phyloP scores from a whole-genome alignment of 2,329 filamentous ascomycete genomes.

The Chlorencoelia australis region DNA sequence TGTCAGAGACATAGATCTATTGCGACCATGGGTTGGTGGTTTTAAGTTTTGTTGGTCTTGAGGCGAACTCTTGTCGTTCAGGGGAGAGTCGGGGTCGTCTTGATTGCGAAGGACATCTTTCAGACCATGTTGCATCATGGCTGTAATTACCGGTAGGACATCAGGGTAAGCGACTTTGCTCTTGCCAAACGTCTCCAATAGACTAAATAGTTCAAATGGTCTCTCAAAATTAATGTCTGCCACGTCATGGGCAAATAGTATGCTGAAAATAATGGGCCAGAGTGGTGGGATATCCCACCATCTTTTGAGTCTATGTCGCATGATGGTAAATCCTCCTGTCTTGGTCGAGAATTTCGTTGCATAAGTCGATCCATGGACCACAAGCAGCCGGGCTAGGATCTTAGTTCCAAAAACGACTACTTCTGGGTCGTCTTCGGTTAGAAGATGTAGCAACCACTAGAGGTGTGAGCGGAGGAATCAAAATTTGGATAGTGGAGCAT shows the following conservation, averaged over 20 bases:
- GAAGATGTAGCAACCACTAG: constrained; percentile 82
- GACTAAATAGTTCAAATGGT: constrained; percentile 62
- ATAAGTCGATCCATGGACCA: constrained; percentile 73
- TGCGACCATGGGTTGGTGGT: constrained; percentile 13
- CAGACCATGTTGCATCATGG: constrained; percentile 80
- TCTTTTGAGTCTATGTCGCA: constrained; percentile 69
- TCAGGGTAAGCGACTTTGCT: constrained; percentile 65
- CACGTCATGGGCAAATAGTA: constrained; percentile 78
- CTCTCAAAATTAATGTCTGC: constrained; percentile 62
- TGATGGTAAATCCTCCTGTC: constrained; percentile 77
- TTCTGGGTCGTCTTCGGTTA: constrained; percentile 77
- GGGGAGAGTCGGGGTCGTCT: constrained; percentile 47
- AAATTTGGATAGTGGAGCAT: constrained; percentile 21
- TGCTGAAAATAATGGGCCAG: constrained; percentile 82
- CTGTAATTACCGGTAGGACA: constrained; percentile 66
- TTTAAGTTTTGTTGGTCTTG: constrained; percentile 18
- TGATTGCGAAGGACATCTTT: constrained; percentile 57
- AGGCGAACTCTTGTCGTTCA: constrained; percentile 18
- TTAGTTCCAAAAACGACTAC: constrained; percentile 72
- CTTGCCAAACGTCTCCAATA: constrained; percentile 64
- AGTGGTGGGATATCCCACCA: constrained; percentile 83
- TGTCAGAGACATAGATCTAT: constrained; percentile 55
- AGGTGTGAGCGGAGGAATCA: constrained; percentile 25
- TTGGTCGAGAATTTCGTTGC: constrained; percentile 84
- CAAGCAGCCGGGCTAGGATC: constrained; percentile 73